Evolutionary conservation across 2,329 filamentous ascomycete genomes (phyloP).

Genomic region (Gremmenia infestans): DNA sequence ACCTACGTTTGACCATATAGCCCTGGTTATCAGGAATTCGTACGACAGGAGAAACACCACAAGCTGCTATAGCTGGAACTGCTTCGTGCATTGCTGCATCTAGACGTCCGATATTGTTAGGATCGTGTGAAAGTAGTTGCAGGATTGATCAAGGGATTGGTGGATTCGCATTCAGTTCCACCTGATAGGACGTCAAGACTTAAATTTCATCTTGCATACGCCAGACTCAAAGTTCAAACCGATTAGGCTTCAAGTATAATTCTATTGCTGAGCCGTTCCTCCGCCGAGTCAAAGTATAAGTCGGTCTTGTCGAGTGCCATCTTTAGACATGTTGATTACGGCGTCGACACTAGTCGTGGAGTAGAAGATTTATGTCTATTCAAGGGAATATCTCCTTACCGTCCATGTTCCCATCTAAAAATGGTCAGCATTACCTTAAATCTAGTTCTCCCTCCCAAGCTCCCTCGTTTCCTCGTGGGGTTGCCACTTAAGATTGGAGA

Average conservation of each 20-base stretch:
- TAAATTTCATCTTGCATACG: too few relatives aligned
- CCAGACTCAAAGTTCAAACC: too few relatives aligned
- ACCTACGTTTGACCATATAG: constrained; percentile 53
- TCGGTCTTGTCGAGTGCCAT: too few relatives aligned
- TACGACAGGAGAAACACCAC: constrained; percentile 50
- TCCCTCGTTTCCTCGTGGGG: neutral
- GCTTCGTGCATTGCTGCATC: constrained; percentile 54
- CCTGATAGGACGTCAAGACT: too few relatives aligned
- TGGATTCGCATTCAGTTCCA: too few relatives aligned
- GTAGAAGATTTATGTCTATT: neutral
- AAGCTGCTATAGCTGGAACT: constrained; percentile 50
- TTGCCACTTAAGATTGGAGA: neutral
- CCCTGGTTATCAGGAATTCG: constrained; percentile 53
- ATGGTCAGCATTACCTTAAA: neutral
- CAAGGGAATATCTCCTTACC: neutral
- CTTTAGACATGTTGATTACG: too few relatives aligned
- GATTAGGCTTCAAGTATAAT: too few relatives aligned
- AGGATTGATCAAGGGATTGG: neutral
- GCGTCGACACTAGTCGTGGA: too few relatives aligned
- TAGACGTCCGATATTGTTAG: constrained; percentile 17
- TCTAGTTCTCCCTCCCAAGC: neutral
- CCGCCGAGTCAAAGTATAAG: too few relatives aligned
- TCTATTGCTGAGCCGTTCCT: too few relatives aligned
- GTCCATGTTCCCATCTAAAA: neutral
- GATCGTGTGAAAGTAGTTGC: neutral